phyloP scores from a whole-genome alignment of 1,284 basidiomycete species.

The Fomitopsis palustris region DNA sequence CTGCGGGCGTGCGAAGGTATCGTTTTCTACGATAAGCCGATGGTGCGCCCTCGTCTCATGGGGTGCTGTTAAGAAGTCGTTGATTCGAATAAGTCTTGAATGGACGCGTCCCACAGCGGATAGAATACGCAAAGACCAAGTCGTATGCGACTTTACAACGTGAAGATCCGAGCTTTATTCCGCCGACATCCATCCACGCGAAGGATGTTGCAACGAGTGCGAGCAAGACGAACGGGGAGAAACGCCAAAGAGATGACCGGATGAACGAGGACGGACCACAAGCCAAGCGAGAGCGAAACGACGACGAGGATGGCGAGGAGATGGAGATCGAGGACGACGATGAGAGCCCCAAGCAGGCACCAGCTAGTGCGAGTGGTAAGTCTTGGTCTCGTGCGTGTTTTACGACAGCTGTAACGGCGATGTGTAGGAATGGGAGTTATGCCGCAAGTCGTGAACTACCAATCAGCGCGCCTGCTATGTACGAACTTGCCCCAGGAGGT shows the following conservation, averaged over 20 bases:
- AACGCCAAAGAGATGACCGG: slow-evolving; percentile 68
- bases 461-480: slow-evolving; percentile 66
- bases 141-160: slow-evolving; percentile 75
- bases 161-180: slow-evolving; percentile 75
- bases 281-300: slow-evolving; percentile 62
- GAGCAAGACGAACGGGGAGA: slow-evolving; percentile 34
- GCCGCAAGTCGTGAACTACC: slow-evolving; percentile 51
- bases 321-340: slow-evolving; percentile 86
- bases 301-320: slow-evolving; percentile 71
- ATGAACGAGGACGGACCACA: slow-evolving; percentile 49
- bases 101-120: slow-evolving; percentile 50
- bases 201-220: slow-evolving; percentile 21
- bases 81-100: slow-evolving; percentile 26
- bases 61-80: slow-evolving; percentile 24
- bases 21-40: slow-evolving; percentile 88
- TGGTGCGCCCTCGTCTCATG: slow-evolving; percentile 56
- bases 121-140: slow-evolving; percentile 84
- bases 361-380: slow-evolving; percentile 16
- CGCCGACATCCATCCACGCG: slow-evolving; percentile 60
- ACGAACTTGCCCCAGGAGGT: slow-evolving; percentile 81
- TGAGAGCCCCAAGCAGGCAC: slow-evolving; percentile 33
- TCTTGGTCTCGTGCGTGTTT: slow-evolving; percentile 9
- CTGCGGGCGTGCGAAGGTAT: slow-evolving; percentile 89
- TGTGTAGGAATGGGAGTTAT: slow-evolving; percentile 32
- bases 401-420: slow-evolving; percentile 12